Base-by-base conservation (phyloP, 306 rosid species). In the Trifolium subterraneum region DNA sequence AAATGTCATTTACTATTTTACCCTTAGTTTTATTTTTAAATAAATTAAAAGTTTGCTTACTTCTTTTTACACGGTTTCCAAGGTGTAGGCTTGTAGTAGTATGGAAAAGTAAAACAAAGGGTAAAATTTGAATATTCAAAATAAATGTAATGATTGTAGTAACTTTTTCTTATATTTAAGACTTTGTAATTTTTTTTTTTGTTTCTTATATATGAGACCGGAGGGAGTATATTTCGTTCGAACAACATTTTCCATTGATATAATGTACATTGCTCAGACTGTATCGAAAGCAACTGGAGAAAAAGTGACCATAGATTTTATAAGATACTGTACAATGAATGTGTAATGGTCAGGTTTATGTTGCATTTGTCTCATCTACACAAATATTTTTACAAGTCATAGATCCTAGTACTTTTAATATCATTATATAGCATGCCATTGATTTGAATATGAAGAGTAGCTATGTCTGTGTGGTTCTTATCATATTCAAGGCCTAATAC, bases 401-500 rank as follows among this genome's bases (percentile, higher is more conserved):
- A 25, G 12, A 38, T 27, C 76, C 16, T 73, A 29, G 25, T 60
- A 47, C 27, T 63, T 41, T 58, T 64, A 71, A 23, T 73, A 18
- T 70, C 52, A 18, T 11, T 54, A 29, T 29, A 29, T 54, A 54
- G 29, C 10, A 41, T 56, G 71, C 58, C 76, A n/a, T 62, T 79
- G 73, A 8, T 69, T 50, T 71, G 72, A 64, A 65, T 67, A 66
- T 68, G 29, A 72, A 65, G 50, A 59, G 64, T 59, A 51, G 35
- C 42, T 66, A 36, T 72, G 27, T 58, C 55, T 35, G 61, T 71
- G 11, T 72, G 48, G 61, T 64, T 48, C 60, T 71, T 68, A 58
- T 64, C 75, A 45, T 39, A 65, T 90, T 90, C 87, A 86, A 76
- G 97, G 98, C 87, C 81, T 90, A 72, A 93, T 86, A 35, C 96